phyloP scores from a whole-genome alignment of 2,329 filamentous ascomycete genomes.

The Sodiomyces alkalinus region DNA sequence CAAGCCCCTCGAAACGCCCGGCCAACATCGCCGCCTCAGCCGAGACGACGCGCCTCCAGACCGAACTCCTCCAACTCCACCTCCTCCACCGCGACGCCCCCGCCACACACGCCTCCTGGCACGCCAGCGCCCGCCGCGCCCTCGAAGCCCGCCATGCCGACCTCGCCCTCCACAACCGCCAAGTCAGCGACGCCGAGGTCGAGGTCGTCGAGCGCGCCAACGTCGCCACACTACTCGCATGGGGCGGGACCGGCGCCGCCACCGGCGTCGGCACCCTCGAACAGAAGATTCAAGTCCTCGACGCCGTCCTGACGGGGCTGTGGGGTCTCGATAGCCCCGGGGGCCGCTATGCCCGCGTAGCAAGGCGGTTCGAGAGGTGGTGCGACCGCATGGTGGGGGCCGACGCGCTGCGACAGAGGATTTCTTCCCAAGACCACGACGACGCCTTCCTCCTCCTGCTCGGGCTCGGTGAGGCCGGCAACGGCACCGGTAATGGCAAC shows the following conservation, averaged over 20 bases:
- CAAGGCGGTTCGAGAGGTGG: constrained; percentile 47
- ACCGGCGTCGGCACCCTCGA: constrained; percentile 32
- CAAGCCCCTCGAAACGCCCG: constrained; percentile 45
- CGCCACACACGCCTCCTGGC: constrained; percentile 32
- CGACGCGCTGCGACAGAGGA: constrained; percentile 29
- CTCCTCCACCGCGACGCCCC: constrained; percentile 42
- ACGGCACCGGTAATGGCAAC: neutral
- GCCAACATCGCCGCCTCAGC: constrained; percentile 43
- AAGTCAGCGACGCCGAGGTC: constrained; percentile 21
- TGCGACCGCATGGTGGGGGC: constrained; percentile 23
- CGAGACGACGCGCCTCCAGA: constrained; percentile 43
- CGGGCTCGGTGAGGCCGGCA: no score
- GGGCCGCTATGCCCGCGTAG: constrained; percentile 39
- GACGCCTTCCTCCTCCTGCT: no score
- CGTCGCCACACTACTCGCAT: constrained; percentile 33
- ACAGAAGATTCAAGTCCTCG: constrained; percentile 41
- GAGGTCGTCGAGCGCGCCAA: constrained; percentile 34
- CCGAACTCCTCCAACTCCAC: constrained; percentile 50
- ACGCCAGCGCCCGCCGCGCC: constrained; percentile 34
- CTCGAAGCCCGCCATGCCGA: constrained; percentile 29
- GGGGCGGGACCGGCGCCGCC: constrained; percentile 22
- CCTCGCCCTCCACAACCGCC: constrained; percentile 18
- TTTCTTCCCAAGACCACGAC: constrained; percentile 18
- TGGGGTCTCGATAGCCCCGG: constrained; percentile 41
- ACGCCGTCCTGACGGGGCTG: constrained; percentile 38